A percentile compares a stretch with the other conserved stretches of the same genome.
Evolutionary conservation across 108 stramenopile species (phyloP).

Genomic region (Epipyxis sp.): DNA sequence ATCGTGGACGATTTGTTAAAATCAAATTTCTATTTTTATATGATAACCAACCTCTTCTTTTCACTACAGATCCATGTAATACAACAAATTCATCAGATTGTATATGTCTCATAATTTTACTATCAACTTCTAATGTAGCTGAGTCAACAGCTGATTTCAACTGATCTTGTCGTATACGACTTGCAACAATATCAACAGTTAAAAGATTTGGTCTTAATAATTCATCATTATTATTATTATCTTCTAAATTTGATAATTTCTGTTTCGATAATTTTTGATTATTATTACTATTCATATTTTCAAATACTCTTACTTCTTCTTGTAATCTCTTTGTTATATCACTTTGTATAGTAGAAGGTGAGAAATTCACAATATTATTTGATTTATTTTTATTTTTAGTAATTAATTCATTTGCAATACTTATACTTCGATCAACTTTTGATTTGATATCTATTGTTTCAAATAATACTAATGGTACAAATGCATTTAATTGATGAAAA

Average conservation of each 20-base stretch:
- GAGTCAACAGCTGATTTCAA: not conserved
- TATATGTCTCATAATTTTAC: not conserved
- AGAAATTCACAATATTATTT: not conserved
- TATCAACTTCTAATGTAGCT: not conserved
- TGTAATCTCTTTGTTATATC: not conserved
- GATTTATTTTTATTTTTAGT: not conserved
- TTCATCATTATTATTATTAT: not conserved
- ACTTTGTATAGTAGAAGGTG: too few species aligned
- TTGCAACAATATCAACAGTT: not conserved
- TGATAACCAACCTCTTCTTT: constrained; percentile 3
- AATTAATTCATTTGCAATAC: constrained; percentile 9
- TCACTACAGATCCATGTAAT: not conserved
- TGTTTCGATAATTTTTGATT: too few species aligned
- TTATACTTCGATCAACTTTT: constrained; percentile 4
- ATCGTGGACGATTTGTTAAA: not conserved
- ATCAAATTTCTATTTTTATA: constrained; percentile 11
- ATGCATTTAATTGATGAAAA: constrained; percentile 4
- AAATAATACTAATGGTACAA: not conserved
- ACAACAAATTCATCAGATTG: constrained; percentile 2
- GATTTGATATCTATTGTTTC: not conserved
- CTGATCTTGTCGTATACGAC: not conserved
- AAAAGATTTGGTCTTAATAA: not conserved
- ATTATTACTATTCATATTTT: too few species aligned
- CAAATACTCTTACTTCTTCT: too few species aligned
- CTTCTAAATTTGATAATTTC: not conserved